Evolutionary conservation across 306 rosid genomes (phyloP).

Genomic region (Prunus padus): DNA sequence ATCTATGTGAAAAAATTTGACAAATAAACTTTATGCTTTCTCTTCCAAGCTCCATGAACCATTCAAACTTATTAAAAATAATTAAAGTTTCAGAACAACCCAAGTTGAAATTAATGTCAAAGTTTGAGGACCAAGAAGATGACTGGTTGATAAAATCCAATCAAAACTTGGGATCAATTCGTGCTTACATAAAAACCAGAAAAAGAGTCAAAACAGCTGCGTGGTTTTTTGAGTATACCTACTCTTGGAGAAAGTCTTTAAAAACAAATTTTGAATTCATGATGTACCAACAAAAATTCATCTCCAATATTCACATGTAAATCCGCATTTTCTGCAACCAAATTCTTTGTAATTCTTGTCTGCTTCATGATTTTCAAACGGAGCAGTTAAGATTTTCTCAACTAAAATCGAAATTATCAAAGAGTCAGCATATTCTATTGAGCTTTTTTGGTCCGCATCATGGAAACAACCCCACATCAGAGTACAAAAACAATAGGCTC

Average conservation of each 20-base stretch:
- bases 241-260: constrained; percentile 53
- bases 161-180: constrained; percentile 20
- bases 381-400: constrained; percentile 80
- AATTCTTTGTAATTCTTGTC: constrained; percentile 61
- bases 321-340: constrained; percentile 74
- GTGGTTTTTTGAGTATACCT: constrained; percentile 46
- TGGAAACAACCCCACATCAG: constrained; percentile 67
- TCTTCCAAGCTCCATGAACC: constrained; percentile 17
- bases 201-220: constrained; percentile 47
- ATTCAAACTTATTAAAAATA: neutral
- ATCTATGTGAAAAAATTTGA: constrained; percentile 34
- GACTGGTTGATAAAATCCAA: constrained; percentile 32
- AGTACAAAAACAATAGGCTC: constrained; percentile 28
- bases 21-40: constrained; percentile 29
- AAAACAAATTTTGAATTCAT: constrained; percentile 26
- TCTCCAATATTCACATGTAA: constrained; percentile 64
- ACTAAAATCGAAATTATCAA: constrained; percentile 38
- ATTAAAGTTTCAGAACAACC: neutral
- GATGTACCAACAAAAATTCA: constrained; percentile 15
- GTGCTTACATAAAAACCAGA: constrained; percentile 33
- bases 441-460: constrained; percentile 51
- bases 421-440: constrained; percentile 27
- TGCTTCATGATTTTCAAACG: constrained; percentile 83
- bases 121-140: constrained; percentile 16
- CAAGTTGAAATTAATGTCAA: constrained; percentile 17